These are phyloP conservation scores for Sedum album DNA, from an alignment of 164 flowering plant genomes.

Conservation along the genomic window DNA sequence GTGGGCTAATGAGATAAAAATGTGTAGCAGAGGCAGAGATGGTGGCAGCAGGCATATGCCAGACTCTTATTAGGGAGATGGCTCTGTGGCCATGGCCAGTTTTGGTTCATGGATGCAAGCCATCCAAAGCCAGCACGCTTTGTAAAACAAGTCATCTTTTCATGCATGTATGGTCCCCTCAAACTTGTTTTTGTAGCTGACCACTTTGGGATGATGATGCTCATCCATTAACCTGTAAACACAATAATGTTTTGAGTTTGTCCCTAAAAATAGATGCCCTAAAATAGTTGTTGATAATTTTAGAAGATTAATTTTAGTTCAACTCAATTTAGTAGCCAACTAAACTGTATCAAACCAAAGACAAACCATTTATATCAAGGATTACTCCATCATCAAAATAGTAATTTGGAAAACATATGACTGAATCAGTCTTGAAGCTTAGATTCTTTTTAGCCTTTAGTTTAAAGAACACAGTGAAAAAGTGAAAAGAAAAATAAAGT, in stretches of 20 bases:
- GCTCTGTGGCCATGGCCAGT: background rate
- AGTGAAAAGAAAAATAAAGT: background rate
- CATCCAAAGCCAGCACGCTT: background rate
- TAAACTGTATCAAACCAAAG: too few species aligned
- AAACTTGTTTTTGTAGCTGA: background rate
- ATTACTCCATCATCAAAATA: too few species aligned
- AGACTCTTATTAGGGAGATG: background rate
- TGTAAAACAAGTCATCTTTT: background rate
- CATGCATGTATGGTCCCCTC: background rate
- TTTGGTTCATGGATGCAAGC: background rate
- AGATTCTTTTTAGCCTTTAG: background rate
- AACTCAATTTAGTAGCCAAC: too few species aligned
- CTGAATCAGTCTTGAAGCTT: background rate
- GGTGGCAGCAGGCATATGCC: background rate
- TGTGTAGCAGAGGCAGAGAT: background rate
- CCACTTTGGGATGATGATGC: background rate
- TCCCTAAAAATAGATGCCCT: too few species aligned
- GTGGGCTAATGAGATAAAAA: constrained; percentile 1
- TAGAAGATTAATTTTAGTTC: too few species aligned
- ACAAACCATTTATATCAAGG: too few species aligned
- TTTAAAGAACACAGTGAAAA: background rate
- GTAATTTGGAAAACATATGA: too few species aligned
- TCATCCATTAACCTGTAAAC: too few species aligned
- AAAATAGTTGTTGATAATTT: too few species aligned
- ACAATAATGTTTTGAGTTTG: too few species aligned